These are phyloP conservation scores for Pseudomonodictys pantanalensis DNA, from an alignment of 495 filamentous ascomycete genomes.

Conservation along the genomic window DNA sequence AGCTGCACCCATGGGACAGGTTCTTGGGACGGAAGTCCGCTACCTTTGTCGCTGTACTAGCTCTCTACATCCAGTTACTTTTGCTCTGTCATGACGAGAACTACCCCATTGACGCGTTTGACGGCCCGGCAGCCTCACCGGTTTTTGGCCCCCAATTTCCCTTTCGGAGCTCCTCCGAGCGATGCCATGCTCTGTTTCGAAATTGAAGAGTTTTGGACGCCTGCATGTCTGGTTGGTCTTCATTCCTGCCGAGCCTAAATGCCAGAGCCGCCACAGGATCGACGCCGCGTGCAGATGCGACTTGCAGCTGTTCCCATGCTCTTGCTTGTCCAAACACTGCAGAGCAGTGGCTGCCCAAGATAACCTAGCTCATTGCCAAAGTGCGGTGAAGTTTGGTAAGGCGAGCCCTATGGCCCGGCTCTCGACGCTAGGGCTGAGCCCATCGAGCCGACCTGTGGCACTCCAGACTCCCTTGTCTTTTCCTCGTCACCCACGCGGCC, in stretches of 20 bases:
- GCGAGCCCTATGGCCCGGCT: constrained; percentile 10
- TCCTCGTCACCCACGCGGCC: neutral
- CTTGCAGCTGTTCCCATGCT: neutral
- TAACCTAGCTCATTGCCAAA: too few species aligned
- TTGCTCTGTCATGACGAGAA: too few species aligned
- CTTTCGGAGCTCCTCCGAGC: constrained; percentile 3
- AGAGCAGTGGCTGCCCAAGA: too few species aligned
- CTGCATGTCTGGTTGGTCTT: constrained; percentile 21
- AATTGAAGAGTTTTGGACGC: neutral
- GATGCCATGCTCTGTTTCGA: neutral
- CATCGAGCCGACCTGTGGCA: neutral
- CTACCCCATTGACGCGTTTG: too few species aligned
- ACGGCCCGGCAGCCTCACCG: constrained; percentile 13
- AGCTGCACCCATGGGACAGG: constrained; percentile 15
- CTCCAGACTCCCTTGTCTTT: neutral
- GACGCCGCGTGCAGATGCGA: constrained; percentile 16
- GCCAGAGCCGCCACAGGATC: constrained; percentile 24
- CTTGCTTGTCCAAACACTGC: neutral
- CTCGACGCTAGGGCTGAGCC: constrained; percentile 21
- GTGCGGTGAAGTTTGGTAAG: too few species aligned
- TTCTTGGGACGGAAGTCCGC: constrained; percentile 6
- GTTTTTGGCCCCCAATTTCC: constrained; percentile 30
- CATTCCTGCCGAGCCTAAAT: constrained; percentile 11
- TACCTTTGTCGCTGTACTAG: too few species aligned
- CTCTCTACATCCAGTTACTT: too few species aligned